phyloP scores from a whole-genome alignment of 2,329 filamentous ascomycete genomes.

The Talaromyces sp. region DNA sequence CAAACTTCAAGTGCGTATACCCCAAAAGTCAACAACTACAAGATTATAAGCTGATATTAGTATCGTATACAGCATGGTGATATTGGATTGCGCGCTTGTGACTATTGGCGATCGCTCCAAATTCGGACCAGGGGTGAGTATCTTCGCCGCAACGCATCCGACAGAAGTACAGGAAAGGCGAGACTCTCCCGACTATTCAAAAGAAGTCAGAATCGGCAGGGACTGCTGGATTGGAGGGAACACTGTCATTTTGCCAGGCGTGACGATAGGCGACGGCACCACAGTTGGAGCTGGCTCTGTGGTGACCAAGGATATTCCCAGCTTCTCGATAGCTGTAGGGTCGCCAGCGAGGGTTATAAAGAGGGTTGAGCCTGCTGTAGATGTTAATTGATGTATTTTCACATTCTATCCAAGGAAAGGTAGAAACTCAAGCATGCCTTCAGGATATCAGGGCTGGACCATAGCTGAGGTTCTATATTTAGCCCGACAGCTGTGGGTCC shows the following conservation, averaged over 20 bases:
- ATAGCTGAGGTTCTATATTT: background rate
- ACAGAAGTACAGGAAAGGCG: constrained; percentile 40
- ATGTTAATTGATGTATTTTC: too few relatives aligned
- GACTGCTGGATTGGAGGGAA: constrained; percentile 44
- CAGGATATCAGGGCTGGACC: background rate
- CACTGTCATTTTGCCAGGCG: constrained; percentile 33
- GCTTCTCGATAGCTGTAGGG: constrained; percentile 6
- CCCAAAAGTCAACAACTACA: too few relatives aligned
- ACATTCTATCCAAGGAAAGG: too few relatives aligned
- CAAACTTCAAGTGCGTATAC: constrained; percentile 15
- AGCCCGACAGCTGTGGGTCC: background rate
- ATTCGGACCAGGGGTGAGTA: constrained; percentile 46
- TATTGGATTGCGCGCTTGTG: constrained; percentile 47
- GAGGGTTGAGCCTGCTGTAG: background rate
- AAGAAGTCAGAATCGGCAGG: constrained; percentile 39
- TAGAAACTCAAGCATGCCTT: too few relatives aligned
- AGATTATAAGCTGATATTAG: background rate
- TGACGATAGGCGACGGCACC: constrained; percentile 32
- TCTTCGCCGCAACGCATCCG: constrained; percentile 48
- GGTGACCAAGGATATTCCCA: constrained; percentile 23
- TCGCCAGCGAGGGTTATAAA: constrained; percentile 9
- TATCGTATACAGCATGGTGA: constrained; percentile 50
- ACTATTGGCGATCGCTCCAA: constrained; percentile 47
- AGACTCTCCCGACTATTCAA: constrained; percentile 42
- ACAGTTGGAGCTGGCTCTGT: constrained; percentile 29